Percentiles rank a stretch among this genome's conserved stretches.
Evolutionary conservation across 352 stramenopile genomes (phyloP).

Genomic region (Globisporangium polare): DNA sequence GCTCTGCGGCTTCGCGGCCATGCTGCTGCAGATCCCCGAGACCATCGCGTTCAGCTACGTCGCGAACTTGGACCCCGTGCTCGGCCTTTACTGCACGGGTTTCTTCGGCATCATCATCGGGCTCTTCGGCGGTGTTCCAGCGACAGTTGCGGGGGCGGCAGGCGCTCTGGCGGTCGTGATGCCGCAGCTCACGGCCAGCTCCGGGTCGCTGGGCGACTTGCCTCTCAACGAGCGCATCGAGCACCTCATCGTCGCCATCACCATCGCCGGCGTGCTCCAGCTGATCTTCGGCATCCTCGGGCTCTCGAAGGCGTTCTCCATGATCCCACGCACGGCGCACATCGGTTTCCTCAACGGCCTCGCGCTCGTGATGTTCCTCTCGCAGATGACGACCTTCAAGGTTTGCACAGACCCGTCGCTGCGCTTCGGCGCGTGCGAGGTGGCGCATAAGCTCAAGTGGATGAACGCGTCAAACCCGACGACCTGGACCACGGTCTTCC

Average conservation of each 20-base stretch:
- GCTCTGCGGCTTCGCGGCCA: constrained; percentile 86
- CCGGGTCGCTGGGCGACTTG: constrained; percentile 46
- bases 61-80: constrained; percentile 80
- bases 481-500: constrained; percentile 62
- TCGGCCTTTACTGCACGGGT: constrained; percentile 91
- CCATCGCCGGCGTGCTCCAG: constrained; percentile 85
- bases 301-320: constrained; percentile 88
- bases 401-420: constrained; percentile 46
- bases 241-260: constrained; percentile 86
- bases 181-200: constrained; percentile 65
- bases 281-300: constrained; percentile 79
- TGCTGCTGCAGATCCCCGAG: constrained; percentile 92
- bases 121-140: constrained; percentile 83
- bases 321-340: constrained; percentile 94
- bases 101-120: constrained; percentile 88
- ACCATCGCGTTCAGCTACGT: constrained; percentile 93
- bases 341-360: constrained; percentile 96
- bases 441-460: constrained; percentile 62
- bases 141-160: constrained; percentile 85
- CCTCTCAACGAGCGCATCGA: constrained; percentile 65
- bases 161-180: constrained; percentile 93
- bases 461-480: constrained; percentile 52
- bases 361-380: constrained; percentile 92
- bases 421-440: constrained; percentile 76
- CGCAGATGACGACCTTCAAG: constrained; percentile 91